Conservation (phyloP, 345 rosid genomes). For the Pugionium cornutum region DNA sequence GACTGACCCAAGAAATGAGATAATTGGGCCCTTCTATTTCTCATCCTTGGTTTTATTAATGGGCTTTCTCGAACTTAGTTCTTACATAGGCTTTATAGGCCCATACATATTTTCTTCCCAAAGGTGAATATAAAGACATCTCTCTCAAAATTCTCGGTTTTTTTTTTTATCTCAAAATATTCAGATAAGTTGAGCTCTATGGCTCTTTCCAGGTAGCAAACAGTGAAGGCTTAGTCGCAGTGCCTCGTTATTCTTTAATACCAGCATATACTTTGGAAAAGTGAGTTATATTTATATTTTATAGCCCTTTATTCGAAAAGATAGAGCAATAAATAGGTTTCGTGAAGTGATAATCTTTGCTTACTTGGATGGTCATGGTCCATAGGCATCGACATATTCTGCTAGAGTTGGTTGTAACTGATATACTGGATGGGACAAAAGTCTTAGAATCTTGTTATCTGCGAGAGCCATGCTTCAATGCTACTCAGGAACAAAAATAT, state of each 20-base stretch:
- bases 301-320: slow-evolving; percentile 21
- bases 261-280: slow-evolving; percentile 31
- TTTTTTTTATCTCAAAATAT: no score
- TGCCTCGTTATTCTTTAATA: slow-evolving; percentile 19
- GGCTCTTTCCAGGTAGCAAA: slow-evolving; percentile 33
- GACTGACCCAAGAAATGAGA: no score
- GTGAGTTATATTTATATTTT: background rate
- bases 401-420: slow-evolving; percentile 28
- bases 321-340: slow-evolving; percentile 2
- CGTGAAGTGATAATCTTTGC: background rate
- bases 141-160: no score
- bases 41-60: no score
- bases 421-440: background rate
- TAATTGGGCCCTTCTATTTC: no score
- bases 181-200: slow-evolving; percentile 11
- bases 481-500: no score
- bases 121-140: no score
- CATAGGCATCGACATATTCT: slow-evolving; percentile 26
- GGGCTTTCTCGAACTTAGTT: no score
- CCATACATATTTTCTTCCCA: no score
- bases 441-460: no score
- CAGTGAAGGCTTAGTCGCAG: slow-evolving; percentile 22
- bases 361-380: slow-evolving; percentile 6
- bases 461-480: no score
- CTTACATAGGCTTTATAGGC: no score